Conservation (phyloP, 805 yeast genomes). For the Zygoascus tannicola region DNA sequence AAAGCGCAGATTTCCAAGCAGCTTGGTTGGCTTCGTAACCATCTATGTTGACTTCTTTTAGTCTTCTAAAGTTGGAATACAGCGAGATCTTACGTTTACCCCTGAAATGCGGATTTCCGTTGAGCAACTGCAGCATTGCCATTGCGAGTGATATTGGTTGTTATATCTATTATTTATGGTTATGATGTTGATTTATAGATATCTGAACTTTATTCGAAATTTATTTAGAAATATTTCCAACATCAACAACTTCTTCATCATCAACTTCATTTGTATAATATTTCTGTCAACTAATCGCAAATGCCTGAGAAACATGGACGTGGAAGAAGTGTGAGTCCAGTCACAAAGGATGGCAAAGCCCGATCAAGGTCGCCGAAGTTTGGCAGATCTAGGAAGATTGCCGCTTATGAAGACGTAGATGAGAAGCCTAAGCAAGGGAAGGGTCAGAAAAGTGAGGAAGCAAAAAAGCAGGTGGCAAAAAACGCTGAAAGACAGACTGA, state of each 20-base stretch:
- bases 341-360: not conserved
- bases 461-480: too few species aligned
- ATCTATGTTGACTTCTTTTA: slow-evolving; percentile 36
- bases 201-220: too few species aligned
- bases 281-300: not conserved
- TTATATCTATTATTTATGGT: not conserved
- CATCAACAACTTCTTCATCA: too few species aligned
- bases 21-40: slow-evolving; percentile 42
- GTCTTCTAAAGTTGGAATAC: slow-evolving; percentile 38
- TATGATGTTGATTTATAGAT: not conserved
- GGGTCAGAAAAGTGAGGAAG: not conserved
- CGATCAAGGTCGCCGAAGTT: not conserved
- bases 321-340: not conserved
- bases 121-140: slow-evolving; percentile 6
- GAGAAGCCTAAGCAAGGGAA: not conserved
- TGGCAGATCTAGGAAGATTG: not conserved
- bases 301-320: not conserved
- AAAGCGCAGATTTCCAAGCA: slow-evolving; percentile 37
- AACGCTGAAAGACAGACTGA: not conserved
- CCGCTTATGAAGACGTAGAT: not conserved
- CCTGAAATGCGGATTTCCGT: slow-evolving; percentile 30
- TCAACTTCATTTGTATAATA: not conserved
- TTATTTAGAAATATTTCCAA: too few species aligned
- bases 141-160: too few species aligned
- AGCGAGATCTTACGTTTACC: slow-evolving; percentile 37